These are phyloP conservation scores for Gonium pectorale DNA, from an alignment of 139 green algal species.

Conservation along the genomic window DNA sequence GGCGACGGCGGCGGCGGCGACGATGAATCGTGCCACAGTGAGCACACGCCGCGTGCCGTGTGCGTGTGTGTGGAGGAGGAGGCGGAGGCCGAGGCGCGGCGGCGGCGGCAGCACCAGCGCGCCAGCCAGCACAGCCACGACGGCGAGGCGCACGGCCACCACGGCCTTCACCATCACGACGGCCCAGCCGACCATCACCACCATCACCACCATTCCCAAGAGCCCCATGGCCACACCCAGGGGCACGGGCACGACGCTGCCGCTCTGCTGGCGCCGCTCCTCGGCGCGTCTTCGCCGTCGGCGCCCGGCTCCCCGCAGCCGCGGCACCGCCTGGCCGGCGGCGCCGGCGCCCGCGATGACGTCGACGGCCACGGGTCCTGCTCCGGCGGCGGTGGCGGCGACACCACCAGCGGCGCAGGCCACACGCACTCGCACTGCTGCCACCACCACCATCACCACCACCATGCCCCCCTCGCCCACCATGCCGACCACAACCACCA, in stretches of 20 bases:
- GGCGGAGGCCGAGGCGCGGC: background rate
- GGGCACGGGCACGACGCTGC: background rate
- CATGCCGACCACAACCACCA: slow-evolving; percentile 23
- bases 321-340: too few species aligned
- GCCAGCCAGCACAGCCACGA: background rate
- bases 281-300: too few species aligned
- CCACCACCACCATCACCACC: background rate
- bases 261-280: too few species aligned
- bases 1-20: background rate
- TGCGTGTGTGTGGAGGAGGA: slow-evolving; percentile 28
- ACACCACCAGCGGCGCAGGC: background rate
- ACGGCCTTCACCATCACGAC: background rate
- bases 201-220: background rate
- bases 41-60: slow-evolving; percentile 8
- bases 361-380: too few species aligned
- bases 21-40: slow-evolving; percentile 21
- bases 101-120: background rate
- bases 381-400: background rate
- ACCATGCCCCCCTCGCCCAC: slow-evolving; percentile 3
- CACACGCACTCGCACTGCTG: background rate
- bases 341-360: too few species aligned
- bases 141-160: background rate
- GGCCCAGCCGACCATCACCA: background rate
- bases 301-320: too few species aligned
- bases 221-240: background rate